Evolutionary conservation across 2,329 filamentous ascomycete genomes (phyloP), one percentile per base, ranked within the genome.

Genomic region (Daldinia sp.): DNA sequence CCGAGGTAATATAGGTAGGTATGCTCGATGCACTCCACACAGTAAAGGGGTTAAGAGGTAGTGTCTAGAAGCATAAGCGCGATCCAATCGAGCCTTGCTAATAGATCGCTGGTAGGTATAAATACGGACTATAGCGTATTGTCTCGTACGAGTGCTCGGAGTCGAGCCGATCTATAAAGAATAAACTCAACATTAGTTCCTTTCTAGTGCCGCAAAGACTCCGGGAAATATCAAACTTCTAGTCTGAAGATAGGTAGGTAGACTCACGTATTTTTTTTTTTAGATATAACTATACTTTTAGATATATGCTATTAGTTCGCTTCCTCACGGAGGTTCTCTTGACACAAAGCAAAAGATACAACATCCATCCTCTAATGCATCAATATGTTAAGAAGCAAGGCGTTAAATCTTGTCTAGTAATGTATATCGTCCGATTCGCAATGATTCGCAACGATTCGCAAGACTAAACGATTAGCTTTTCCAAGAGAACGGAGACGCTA

Each of bases 401-500:
- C 46, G 26, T 33, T 15, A 3, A 26, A 51, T 15, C 26, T 33
- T 33, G 26, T 10, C 46, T 26, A 51, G 28, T n/a, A 23, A 23
- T 23, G 20, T 23, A 26, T 33, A 33, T 33, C 46, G 13, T 51
- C 28, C 15, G 46, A 30, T 33, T 51, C 26, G 26, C 9, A 28
- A 33, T 4, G 6, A 33, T 9, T 2, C 7, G 33, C 10, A 35
- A 35, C 33, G 7, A 9, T 9, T 35, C 33, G 7, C 33, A 10
- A 23, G 23, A n/a, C 44, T 51, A 51, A n/a, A 18, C 26, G 26
- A 33, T 33, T 23, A 37, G 30, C 50, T 59, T 55, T 39, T 28
- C 26, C 35, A 35, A 18, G 18, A 13, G 12, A 50, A 63, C 55
- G 55, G 63, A 62, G 55, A 48, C 66, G 59, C 66, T 69, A 67